phyloP scores from a whole-genome alignment of 73 alveolate species.

The Tetrahymena thermophila region DNA sequence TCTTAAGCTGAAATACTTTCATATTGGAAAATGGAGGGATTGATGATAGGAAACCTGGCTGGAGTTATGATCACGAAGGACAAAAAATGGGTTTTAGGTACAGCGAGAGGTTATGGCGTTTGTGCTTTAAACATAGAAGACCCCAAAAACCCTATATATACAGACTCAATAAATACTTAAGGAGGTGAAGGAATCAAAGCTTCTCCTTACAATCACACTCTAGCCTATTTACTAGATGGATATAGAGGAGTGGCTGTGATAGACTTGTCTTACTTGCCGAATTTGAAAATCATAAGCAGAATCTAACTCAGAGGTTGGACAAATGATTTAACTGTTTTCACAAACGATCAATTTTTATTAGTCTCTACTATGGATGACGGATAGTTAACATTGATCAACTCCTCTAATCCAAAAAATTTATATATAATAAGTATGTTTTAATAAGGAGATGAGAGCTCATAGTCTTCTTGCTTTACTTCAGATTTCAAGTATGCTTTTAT shows the following conservation, averaged over 20 bases:
- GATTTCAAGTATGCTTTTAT: background rate
- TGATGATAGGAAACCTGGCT: background rate
- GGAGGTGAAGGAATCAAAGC: background rate
- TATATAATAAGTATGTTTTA: background rate
- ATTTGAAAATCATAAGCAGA: background rate
- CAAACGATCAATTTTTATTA: background rate
- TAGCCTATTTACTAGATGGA: background rate
- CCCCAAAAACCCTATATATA: background rate
- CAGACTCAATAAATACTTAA: background rate
- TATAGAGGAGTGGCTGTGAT: background rate
- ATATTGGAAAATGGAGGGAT: background rate
- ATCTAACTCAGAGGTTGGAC: background rate
- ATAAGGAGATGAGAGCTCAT: background rate
- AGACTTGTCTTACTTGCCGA: background rate
- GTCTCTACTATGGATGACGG: background rate
- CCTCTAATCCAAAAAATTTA: background rate
- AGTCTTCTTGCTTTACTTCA: background rate
- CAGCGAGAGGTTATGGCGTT: background rate
- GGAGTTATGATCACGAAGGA: background rate
- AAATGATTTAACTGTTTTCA: background rate
- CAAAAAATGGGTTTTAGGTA: background rate
- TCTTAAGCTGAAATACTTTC: background rate
- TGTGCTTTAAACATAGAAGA: background rate
- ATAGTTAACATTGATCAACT: background rate
- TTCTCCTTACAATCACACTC: background rate